Conservation (phyloP, 371 early-diverging fungal genomes). For the Mucor velutinosus region DNA sequence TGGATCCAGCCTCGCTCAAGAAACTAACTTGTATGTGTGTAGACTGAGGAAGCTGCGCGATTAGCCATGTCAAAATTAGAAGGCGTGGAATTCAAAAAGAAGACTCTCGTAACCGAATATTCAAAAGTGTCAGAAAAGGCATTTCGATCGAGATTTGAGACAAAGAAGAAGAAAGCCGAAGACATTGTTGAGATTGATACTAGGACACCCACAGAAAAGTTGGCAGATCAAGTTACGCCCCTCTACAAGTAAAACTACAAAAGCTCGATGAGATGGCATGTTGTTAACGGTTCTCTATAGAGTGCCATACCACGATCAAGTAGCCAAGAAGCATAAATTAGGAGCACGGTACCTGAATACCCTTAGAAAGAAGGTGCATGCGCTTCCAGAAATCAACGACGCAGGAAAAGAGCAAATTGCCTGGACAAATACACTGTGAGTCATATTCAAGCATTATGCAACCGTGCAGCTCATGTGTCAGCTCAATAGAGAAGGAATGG, state of each 20-base stretch:
- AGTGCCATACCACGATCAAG: conserved; percentile 32
- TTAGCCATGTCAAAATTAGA: conserved; percentile 10
- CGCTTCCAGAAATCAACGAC: conserved; percentile 23
- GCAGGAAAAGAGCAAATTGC: conserved; percentile 30
- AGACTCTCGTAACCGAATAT: conserved; percentile 10
- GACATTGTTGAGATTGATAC: conserved; percentile 35
- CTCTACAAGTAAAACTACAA: conserved; percentile 21
- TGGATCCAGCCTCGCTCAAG: background rate
- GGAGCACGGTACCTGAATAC: conserved; percentile 26
- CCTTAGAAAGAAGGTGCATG: conserved; percentile 25
- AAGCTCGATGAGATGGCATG: background rate
- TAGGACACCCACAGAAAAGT: conserved; percentile 58
- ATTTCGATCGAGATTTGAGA: conserved; percentile 6
- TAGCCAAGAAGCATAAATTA: conserved; percentile 29
- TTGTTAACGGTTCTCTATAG: conserved; percentile 4
- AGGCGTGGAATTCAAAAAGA: conserved; percentile 16
- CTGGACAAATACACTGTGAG: conserved; percentile 46
- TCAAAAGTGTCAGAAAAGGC: conserved; percentile 8
- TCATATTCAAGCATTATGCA: background rate
- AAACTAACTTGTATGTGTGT: background rate
- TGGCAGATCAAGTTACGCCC: conserved; percentile 77
- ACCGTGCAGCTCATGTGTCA: background rate
- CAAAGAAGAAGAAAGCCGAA: conserved; percentile 1
- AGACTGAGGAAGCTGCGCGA: conserved; percentile 17
- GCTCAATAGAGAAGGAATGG: conserved; percentile 16